A percentile compares a stretch with the other conserved stretches of the same genome.
phyloP scores from a whole-genome alignment of 1,284 basidiomycete genomes.

The Cryptococcus sp. region DNA sequence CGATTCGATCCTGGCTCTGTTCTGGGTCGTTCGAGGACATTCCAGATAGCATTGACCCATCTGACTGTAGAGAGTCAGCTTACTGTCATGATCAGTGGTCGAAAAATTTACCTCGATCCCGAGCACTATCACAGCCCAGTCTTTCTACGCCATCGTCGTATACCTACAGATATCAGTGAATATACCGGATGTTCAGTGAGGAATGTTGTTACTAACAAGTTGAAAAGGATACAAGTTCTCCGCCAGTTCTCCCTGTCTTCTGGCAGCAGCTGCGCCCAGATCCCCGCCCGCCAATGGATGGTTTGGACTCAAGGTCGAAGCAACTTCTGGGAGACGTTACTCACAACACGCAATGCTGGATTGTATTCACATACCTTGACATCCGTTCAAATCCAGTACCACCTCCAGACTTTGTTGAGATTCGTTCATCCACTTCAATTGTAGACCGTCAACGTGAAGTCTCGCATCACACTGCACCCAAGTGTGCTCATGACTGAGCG shows the following conservation, averaged over 20 bases:
- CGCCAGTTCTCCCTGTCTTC: slow-evolving; percentile 57
- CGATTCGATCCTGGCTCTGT: slow-evolving; percentile 8
- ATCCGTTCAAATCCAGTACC: slow-evolving; percentile 74
- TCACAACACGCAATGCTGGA: neutral
- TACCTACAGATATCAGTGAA: slow-evolving; percentile 38
- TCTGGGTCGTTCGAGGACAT: slow-evolving; percentile 42
- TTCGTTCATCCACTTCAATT: slow-evolving; percentile 74
- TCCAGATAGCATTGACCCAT: slow-evolving; percentile 86
- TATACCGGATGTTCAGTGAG: neutral
- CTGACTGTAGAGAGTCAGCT: slow-evolving; percentile 51
- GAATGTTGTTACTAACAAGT: slow-evolving; percentile 44
- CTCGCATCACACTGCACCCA: slow-evolving; percentile 82
- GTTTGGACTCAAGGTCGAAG: slow-evolving; percentile 68
- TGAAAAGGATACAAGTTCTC: slow-evolving; percentile 80
- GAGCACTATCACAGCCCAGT: slow-evolving; percentile 71
- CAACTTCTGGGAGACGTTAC: slow-evolving; percentile 56
- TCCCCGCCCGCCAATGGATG: slow-evolving; percentile 74
- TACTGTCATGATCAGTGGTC: neutral
- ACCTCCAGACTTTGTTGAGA: slow-evolving; percentile 73
- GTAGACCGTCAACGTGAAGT: slow-evolving; percentile 69
- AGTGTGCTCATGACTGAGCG: slow-evolving; percentile 60
- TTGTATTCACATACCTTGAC: slow-evolving; percentile 46
- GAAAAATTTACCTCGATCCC: slow-evolving; percentile 56
- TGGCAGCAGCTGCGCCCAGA: slow-evolving; percentile 74
- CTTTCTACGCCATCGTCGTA: slow-evolving; percentile 82